These are phyloP conservation scores for Paspalum vaginatum DNA, from an alignment of 176 grass and related monocot genomes.

Conservation along the genomic window DNA sequence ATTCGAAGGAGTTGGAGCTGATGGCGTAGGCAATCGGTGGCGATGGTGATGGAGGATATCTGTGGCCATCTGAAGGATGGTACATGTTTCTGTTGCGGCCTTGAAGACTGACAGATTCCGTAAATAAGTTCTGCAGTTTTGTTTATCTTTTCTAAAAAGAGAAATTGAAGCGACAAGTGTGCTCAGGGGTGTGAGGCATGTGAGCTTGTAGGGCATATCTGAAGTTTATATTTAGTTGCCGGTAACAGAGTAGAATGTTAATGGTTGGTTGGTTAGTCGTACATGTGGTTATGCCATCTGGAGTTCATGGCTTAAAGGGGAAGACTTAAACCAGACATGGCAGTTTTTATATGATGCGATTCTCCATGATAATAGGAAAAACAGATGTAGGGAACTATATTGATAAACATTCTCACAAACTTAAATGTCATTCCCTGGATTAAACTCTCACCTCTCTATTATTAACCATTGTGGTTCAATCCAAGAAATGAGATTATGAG, in stretches of 20 bases:
- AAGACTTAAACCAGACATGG: background rate
- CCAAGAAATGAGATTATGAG: background rate
- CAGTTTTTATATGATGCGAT: background rate
- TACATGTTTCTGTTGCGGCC: constrained; percentile 6
- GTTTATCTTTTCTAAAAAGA: background rate
- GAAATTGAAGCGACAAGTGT: background rate
- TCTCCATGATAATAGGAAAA: background rate
- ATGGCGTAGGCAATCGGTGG: background rate
- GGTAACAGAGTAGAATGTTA: background rate
- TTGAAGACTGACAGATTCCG: background rate
- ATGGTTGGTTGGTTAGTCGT: background rate
- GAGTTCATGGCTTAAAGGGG: background rate
- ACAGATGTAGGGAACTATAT: background rate
- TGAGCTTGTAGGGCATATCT: constrained; percentile 13
- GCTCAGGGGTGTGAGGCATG: constrained; percentile 14
- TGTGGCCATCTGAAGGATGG: background rate
- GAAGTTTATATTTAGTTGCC: constrained; percentile 21
- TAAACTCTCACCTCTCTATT: too few species aligned
- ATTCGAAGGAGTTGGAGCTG: constrained; percentile 30
- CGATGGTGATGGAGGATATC: background rate
- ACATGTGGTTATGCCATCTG: background rate
- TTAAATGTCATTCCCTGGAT: too few species aligned
- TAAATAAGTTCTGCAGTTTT: constrained; percentile 3
- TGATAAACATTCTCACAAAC: background rate
- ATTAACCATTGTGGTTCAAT: background rate